Evolutionary conservation across 192 early-diverging fungal species (phyloP).

Genomic region (Ambispora gerdemannii): DNA sequence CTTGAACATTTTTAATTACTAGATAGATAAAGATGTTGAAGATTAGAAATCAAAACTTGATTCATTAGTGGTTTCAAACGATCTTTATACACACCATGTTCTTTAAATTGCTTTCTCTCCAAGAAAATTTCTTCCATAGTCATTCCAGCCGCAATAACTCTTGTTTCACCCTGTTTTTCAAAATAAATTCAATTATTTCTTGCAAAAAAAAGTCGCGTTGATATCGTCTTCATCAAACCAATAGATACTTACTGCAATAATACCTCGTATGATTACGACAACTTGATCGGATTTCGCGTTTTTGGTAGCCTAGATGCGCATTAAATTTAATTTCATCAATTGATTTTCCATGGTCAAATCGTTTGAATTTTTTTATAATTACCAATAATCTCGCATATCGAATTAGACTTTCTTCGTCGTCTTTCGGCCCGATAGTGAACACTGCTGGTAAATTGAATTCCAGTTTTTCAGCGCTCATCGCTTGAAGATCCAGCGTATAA

Average conservation of each 20-base stretch:
- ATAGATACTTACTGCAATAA: background rate
- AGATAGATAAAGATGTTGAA: background rate
- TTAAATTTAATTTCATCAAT: too few species aligned
- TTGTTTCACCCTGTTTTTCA: constrained; percentile 56
- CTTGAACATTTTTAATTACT: constrained; percentile 44
- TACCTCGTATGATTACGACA: background rate
- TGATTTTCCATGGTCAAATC: too few species aligned
- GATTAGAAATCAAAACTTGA: background rate
- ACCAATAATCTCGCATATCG: constrained; percentile 34
- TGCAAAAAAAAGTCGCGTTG: background rate
- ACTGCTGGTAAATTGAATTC: constrained; percentile 50
- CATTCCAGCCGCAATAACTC: constrained; percentile 52
- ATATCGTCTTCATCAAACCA: background rate
- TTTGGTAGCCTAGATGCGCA: constrained; percentile 13
- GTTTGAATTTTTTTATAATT: constrained; percentile 2
- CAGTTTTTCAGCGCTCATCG: constrained; percentile 49
- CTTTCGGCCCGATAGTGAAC: constrained; percentile 49
- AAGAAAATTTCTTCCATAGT: constrained; percentile 60
- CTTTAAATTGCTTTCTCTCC: constrained; percentile 50
- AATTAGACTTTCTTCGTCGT: constrained; percentile 9
- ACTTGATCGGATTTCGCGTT: background rate
- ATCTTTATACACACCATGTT: constrained; percentile 34
- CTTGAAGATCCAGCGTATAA: constrained; percentile 44
- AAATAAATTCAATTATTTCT: too few species aligned
- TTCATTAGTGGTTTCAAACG: too few species aligned